Percentiles rank a stretch among this genome's conserved stretches.
These are phyloP conservation scores for Aegle marmelos DNA, from an alignment of 345 rosid genomes.

Conservation along the genomic window DNA sequence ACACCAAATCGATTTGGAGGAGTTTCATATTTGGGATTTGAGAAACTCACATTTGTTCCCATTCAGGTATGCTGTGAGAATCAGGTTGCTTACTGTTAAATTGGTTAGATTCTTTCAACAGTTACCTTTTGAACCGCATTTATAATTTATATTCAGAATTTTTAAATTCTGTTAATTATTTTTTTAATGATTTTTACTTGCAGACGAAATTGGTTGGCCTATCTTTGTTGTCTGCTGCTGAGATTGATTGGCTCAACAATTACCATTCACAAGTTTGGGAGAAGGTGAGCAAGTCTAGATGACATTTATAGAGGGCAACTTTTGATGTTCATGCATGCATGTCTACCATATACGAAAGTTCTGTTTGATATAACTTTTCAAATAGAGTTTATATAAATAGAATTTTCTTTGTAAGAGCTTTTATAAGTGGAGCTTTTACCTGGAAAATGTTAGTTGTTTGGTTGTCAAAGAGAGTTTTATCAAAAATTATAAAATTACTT, in stretches of 20 bases:
- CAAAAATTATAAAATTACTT: too few species aligned
- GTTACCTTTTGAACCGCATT: background rate
- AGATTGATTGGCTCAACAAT: slow-evolving; percentile 73
- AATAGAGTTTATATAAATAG: too few species aligned
- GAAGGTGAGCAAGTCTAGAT: slow-evolving; percentile 45
- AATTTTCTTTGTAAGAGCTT: too few species aligned
- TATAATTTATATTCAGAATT: background rate
- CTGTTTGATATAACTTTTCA: too few species aligned
- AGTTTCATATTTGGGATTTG: slow-evolving; percentile 70
- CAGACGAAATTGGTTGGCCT: slow-evolving; percentile 74
- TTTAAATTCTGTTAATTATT: too few species aligned
- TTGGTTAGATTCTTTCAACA: background rate
- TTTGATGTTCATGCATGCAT: background rate
- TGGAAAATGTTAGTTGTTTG: too few species aligned
- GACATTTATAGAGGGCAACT: background rate
- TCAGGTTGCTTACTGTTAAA: background rate
- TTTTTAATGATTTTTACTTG: slow-evolving; percentile 6
- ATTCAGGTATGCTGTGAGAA: slow-evolving; percentile 58
- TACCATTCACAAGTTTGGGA: slow-evolving; percentile 93
- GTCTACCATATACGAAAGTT: background rate
- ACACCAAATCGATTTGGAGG: slow-evolving; percentile 90
- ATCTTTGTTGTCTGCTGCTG: slow-evolving; percentile 55
- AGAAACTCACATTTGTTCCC: slow-evolving; percentile 82
- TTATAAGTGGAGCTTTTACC: too few species aligned
- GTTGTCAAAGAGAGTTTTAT: too few species aligned